Percentiles rank a stretch among this genome's conserved stretches.
Conservation (phyloP, 106 monocot genomes). For the Phalaenopsis aphrodite region DNA sequence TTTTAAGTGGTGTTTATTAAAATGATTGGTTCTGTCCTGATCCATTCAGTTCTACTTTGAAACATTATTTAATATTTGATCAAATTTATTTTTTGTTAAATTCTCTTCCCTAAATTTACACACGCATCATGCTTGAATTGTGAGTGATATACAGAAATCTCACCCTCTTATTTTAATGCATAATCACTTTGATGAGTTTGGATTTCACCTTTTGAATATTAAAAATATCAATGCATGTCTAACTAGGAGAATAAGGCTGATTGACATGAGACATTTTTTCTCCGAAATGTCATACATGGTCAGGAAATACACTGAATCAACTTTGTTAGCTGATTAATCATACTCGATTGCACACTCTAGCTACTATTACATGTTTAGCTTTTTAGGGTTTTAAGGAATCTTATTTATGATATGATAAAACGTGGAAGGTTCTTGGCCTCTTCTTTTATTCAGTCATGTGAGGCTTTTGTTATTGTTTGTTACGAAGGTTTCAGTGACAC, state of each 20-base stretch:
- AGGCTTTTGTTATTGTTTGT: background rate
- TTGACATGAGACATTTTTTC: background rate
- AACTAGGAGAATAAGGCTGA: background rate
- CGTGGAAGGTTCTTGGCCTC: background rate
- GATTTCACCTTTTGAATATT: background rate
- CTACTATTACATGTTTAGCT: slow-evolving; percentile 2
- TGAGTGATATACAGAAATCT: no score
- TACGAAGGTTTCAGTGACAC: background rate
- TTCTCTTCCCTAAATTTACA: background rate
- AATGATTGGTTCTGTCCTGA: no score
- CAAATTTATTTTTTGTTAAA: background rate
- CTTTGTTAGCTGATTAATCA: background rate
- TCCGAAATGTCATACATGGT: background rate
- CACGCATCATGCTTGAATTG: background rate
- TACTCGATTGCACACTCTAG: background rate
- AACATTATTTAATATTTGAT: no score
- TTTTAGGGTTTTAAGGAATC: slow-evolving; percentile 4
- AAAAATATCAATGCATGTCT: background rate
- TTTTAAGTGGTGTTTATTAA: no score
- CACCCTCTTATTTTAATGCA: background rate
- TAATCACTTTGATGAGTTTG: background rate
- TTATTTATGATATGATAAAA: background rate
- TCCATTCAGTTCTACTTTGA: no score
- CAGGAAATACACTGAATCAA: background rate
- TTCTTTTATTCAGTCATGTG: background rate